These are phyloP conservation scores for Rhododendron ovatum DNA, from an alignment of 148 eudicot genomes.

Conservation along the genomic window DNA sequence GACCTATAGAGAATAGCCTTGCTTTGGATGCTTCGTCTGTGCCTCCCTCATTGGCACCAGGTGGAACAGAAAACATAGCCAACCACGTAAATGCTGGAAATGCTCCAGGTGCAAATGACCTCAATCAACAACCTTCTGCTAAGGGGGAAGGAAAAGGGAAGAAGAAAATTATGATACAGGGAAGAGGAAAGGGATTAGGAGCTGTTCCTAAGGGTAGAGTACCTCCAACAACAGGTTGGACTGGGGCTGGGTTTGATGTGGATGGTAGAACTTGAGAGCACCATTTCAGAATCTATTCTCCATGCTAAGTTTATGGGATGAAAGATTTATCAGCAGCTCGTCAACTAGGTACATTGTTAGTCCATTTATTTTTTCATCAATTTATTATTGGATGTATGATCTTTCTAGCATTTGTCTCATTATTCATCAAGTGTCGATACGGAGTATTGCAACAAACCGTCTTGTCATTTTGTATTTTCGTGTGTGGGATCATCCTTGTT, in stretches of 20 bases:
- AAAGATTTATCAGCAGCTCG: conserved; percentile 1
- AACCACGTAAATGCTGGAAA: conserved; percentile 31
- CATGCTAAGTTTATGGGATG: background rate
- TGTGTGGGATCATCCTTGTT: background rate
- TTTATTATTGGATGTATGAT: background rate
- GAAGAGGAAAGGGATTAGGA: conserved; percentile 71
- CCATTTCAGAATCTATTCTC: background rate
- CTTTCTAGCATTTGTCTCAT: background rate
- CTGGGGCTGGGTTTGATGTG: conserved; percentile 87
- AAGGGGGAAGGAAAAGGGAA: conserved; percentile 68
- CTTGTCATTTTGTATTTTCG: background rate
- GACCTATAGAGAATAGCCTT: conserved; percentile 18
- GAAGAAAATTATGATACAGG: conserved; percentile 58
- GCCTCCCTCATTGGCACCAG: conserved; percentile 21
- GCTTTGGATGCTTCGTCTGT: conserved; percentile 27
- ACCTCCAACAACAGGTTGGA: conserved; percentile 68
- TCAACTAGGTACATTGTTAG: background rate
- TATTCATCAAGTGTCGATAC: background rate
- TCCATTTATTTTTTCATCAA: conserved; percentile 2
- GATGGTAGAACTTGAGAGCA: conserved; percentile 50
- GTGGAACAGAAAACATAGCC: conserved; percentile 19
- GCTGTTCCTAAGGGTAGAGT: conserved; percentile 79
- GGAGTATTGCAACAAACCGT: background rate
- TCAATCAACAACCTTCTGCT: conserved; percentile 33
- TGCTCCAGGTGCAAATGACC: conserved; percentile 20